These are phyloP conservation scores for Blepharisma stoltei DNA, from an alignment of 73 alveolate species.

Conservation along the genomic window DNA sequence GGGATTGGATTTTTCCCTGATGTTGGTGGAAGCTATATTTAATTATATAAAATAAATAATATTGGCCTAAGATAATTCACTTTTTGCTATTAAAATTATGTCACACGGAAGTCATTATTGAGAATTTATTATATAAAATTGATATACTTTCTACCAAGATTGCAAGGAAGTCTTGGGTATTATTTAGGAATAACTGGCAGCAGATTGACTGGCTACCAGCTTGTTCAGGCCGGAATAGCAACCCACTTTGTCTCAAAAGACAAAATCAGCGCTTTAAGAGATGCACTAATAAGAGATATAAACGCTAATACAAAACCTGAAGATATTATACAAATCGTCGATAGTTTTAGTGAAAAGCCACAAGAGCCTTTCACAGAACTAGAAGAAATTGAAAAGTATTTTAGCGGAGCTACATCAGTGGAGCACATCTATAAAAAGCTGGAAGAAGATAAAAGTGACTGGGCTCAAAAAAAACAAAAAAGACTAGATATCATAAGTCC, in stretches of 20 bases:
- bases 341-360: background rate
- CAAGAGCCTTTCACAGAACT: background rate
- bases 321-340: slow-evolving; percentile 46
- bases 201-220: slow-evolving; percentile 78
- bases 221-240: slow-evolving; percentile 87
- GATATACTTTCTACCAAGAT: slow-evolving; percentile 83
- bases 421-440: slow-evolving; percentile 38
- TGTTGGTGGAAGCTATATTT: slow-evolving; percentile 90
- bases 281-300: slow-evolving; percentile 37
- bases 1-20: slow-evolving; percentile 91
- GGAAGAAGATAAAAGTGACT: background rate
- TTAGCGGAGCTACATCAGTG: slow-evolving; percentile 37
- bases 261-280: slow-evolving; percentile 41
- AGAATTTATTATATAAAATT: too few relatives aligned
- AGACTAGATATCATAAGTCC: slow-evolving; percentile 45
- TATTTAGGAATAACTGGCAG: slow-evolving; percentile 83
- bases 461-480: slow-evolving; percentile 31
- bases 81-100: too few relatives aligned
- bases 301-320: background rate
- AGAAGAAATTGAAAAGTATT: slow-evolving; percentile 38
- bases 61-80: too few relatives aligned
- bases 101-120: too few relatives aligned
- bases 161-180: slow-evolving; percentile 69
- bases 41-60: too few relatives aligned
- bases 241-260: slow-evolving; percentile 70